phyloP scores from a whole-genome alignment of 2,329 filamentous ascomycete species.

The Aspergillus sp. region DNA sequence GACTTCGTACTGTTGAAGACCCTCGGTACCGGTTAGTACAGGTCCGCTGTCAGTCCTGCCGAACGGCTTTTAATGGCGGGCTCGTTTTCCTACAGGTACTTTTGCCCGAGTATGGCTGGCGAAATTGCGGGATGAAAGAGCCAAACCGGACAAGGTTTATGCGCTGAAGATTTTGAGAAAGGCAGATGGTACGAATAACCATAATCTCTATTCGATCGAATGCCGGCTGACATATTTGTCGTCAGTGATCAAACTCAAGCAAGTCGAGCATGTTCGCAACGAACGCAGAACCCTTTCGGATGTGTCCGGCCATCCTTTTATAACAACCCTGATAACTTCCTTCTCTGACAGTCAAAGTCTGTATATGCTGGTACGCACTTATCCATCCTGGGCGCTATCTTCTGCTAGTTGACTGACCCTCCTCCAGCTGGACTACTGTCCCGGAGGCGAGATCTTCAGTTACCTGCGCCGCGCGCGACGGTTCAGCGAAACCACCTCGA shows the following conservation, averaged over 20 bases:
- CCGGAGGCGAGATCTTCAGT: slow-evolving; percentile 69
- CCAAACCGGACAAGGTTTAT: slow-evolving; percentile 46
- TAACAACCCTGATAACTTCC: slow-evolving; percentile 66
- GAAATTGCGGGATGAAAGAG: slow-evolving; percentile 45
- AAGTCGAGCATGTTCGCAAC: slow-evolving; percentile 71
- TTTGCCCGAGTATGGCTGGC: slow-evolving; percentile 58
- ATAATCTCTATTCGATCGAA: slow-evolving; percentile 4
- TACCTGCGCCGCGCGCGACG: slow-evolving; percentile 65
- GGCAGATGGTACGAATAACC: slow-evolving; percentile 47
- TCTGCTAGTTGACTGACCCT: slow-evolving; percentile 25
- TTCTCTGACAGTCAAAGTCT: slow-evolving; percentile 67
- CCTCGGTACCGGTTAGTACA: slow-evolving; percentile 52
- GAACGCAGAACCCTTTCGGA: slow-evolving; percentile 66
- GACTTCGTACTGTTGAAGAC: slow-evolving; percentile 56
- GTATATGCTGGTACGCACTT: slow-evolving; percentile 55
- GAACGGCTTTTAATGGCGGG: slow-evolving; percentile 20
- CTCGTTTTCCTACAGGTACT: slow-evolving; percentile 44
- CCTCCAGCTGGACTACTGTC: slow-evolving; percentile 66
- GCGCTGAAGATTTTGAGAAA: slow-evolving; percentile 57
- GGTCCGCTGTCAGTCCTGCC: slow-evolving; percentile 8
- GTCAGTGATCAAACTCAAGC: slow-evolving; percentile 63
- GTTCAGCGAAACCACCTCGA: slow-evolving; percentile 66
- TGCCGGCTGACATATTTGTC: slow-evolving; percentile 17
- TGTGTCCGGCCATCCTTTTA: slow-evolving; percentile 68
- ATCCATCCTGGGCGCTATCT: not conserved